Base-by-base conservation (phyloP, 768 basidiomycete species). In the Psilocybe azurescens region DNA sequence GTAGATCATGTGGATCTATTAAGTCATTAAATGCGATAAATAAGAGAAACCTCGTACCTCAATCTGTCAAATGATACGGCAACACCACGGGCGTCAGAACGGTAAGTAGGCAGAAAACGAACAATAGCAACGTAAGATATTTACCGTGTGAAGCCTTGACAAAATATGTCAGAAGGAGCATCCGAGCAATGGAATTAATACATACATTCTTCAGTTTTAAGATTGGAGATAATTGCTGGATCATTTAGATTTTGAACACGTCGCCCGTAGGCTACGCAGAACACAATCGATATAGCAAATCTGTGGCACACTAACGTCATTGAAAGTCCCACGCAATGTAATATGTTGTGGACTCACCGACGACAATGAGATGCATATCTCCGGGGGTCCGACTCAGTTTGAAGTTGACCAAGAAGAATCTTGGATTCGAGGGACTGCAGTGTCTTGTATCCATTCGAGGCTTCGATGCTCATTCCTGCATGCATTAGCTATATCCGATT, bases 391-490 rank as follows among this genome's bases (percentile, higher is more conserved):
- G 52, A 62, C 32, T 66, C 69, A 5, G 51, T 38, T n/a, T 69
- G 46, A 11, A 74, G 57, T 50, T 74, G 70, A n/a, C 56, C 50
- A 24, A 72, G 48, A 14, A 74, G 56, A 24, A 74, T 58, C 48
- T 65, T 68, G 7, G 68, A 67, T 54, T 72, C 73, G 3, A 70
- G 36, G 5, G 66, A 66, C 44, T 74, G 73, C 4, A 74, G 53
- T 4, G 55, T 16, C 56, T 70, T 72, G 36, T 72, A 72, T 18
- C 59, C 61, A 3, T 67, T 63, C 13, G 69, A 64, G 4, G 69
- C 73, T 41, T 74, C 70, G 9, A 71, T 63, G 7, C 69, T 58
- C 64, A 74, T 62, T 8, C 70, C 69, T 0, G 69, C 69, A 59
- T 70, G 70, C 70, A 73, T 72, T 13, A 73, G 62, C 71, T 72